Conservation (phyloP, 1,284 basidiomycete genomes). For the Fistulina hepatica region DNA sequence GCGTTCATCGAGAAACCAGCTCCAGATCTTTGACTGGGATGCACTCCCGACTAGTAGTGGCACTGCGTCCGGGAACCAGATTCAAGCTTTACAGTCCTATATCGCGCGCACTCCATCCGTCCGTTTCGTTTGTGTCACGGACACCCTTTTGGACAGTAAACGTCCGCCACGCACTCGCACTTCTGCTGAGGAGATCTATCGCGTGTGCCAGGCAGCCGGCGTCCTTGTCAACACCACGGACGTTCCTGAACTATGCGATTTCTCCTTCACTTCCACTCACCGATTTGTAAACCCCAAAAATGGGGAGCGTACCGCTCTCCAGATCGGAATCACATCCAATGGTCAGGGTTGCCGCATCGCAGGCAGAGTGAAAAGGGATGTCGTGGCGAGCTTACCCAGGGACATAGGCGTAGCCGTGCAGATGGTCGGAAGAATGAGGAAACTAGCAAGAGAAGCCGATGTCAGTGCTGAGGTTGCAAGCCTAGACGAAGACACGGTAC, state of each 20-base stretch:
- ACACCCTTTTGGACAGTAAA: slow-evolving; percentile 42
- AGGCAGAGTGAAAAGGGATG: slow-evolving; percentile 71
- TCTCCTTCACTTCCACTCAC: slow-evolving; percentile 80
- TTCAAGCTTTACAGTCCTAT: slow-evolving; percentile 35
- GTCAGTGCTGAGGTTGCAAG: slow-evolving; percentile 19
- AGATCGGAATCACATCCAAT: slow-evolving; percentile 87
- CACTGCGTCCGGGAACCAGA: slow-evolving; percentile 24
- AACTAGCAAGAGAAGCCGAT: slow-evolving; percentile 38
- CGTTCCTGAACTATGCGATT: slow-evolving; percentile 80
- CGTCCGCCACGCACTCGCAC: slow-evolving; percentile 31
- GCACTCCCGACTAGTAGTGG: slow-evolving; percentile 28
- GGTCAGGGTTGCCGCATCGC: slow-evolving; percentile 86
- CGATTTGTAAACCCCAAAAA: slow-evolving; percentile 54
- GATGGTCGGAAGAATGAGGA: slow-evolving; percentile 64
- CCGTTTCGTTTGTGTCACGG: slow-evolving; percentile 55
- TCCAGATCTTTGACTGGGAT: slow-evolving; percentile 47
- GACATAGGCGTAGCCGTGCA: slow-evolving; percentile 72
- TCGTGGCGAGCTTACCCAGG: slow-evolving; percentile 65
- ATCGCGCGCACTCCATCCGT: slow-evolving; percentile 31
- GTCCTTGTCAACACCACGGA: slow-evolving; percentile 86
- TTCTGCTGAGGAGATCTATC: slow-evolving; percentile 46
- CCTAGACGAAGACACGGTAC: slow-evolving; percentile 33
- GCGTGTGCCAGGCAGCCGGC: slow-evolving; percentile 41
- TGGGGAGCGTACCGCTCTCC: slow-evolving; percentile 49
- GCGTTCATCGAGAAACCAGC: slow-evolving; percentile 44